Evolutionary conservation across 139 green algal genomes (phyloP).

Genomic region (Spirogloea muscicola): DNA sequence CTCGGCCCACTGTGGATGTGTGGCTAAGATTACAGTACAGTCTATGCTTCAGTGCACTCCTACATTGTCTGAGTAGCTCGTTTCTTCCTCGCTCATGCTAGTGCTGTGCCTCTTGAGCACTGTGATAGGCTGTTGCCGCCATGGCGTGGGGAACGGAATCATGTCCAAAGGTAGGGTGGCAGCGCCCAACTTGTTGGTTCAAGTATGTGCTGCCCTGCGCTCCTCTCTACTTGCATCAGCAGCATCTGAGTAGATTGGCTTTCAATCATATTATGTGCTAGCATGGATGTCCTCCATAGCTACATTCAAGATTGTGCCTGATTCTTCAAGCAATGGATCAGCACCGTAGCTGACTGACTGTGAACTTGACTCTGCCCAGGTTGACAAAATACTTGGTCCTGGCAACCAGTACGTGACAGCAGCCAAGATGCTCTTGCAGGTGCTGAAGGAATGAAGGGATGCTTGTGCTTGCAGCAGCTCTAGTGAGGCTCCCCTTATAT

Average conservation of each 20-base stretch:
- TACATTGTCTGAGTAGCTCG: no score
- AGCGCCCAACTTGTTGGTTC: no score
- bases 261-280: no score
- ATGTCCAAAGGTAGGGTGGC: slow-evolving; percentile 79
- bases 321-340: no score
- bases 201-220: no score
- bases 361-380: slow-evolving; percentile 45
- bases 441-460: background rate
- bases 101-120: slow-evolving; percentile 32
- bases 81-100: background rate
- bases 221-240: no score
- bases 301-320: no score
- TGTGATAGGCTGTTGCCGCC: slow-evolving; percentile 78
- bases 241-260: no score
- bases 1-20: background rate
- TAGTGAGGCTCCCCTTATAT: background rate
- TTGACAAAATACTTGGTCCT: slow-evolving; percentile 59
- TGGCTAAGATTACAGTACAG: background rate
- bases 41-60: no score
- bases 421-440: slow-evolving; percentile 78
- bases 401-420: slow-evolving; percentile 67
- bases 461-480: background rate
- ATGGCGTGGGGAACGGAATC: slow-evolving; percentile 90
- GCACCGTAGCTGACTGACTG: no score
- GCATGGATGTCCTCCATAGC: no score